Evolutionary conservation across 2,329 filamentous ascomycete species (phyloP).

Genomic region (Exserohilum rostratum): DNA sequence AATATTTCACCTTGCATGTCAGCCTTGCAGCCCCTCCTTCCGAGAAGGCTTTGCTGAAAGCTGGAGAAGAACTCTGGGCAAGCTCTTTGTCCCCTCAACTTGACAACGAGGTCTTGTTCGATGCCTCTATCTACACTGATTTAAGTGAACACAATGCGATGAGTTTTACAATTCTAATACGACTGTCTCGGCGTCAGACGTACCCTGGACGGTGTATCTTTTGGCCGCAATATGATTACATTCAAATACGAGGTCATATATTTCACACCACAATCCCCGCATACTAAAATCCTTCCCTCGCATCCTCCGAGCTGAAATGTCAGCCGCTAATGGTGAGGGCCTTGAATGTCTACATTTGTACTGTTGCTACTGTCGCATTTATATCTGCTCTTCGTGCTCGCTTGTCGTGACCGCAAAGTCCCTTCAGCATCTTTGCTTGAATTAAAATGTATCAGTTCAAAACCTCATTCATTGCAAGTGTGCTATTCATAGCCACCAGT

Average conservation of each 20-base stretch:
- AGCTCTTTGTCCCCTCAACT: too few species aligned
- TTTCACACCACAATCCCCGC: not conserved
- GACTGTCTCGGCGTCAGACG: too few species aligned
- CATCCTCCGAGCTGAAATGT: not conserved
- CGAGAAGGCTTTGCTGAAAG: not conserved
- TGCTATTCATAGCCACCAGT: not conserved
- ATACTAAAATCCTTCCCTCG: not conserved
- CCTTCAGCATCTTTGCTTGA: not conserved
- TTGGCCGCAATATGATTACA: not conserved
- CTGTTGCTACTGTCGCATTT: not conserved
- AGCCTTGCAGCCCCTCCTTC: not conserved
- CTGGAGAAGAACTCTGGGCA: too few species aligned
- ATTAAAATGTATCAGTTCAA: not conserved
- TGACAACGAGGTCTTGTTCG: too few species aligned
- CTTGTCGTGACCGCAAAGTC: too few species aligned
- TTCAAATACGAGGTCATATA: constrained; percentile 2
- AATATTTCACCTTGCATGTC: not conserved
- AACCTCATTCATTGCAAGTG: not conserved
- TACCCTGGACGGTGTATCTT: too few species aligned
- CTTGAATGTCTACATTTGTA: not conserved
- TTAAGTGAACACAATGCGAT: too few species aligned
- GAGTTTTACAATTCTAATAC: too few species aligned
- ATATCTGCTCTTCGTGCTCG: not conserved
- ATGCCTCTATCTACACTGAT: too few species aligned
- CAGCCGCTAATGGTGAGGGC: not conserved